Base-by-base conservation (phyloP, 192 early-diverging fungal genomes). In the Coemansia sp. region DNA sequence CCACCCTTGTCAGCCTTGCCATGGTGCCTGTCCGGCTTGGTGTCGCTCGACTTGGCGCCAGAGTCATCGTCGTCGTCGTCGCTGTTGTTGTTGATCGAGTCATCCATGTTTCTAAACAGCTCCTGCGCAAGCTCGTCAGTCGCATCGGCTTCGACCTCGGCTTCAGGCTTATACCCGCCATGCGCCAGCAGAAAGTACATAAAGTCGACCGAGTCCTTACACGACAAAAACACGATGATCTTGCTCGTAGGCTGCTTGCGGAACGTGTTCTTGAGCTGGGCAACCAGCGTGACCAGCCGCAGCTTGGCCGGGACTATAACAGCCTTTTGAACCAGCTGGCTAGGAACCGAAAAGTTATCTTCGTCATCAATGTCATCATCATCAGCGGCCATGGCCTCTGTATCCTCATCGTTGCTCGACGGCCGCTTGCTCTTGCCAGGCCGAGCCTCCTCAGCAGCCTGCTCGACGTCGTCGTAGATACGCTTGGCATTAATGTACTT, bases 201-300 rank as follows among this genome's bases (percentile, higher is more conserved):
- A 79, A 95, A 99, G 84, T 99, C 95, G 28, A 98, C 95, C 3
- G 94, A 86, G 70, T 97, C 97, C 60, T 92, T 92, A 45, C 89
- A 92, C 26, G 94, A 91, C 63, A 96, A 77, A 71, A 99, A 99
- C n/a, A 99, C 88, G 38, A 99, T 90, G n/a, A 92, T 76, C 60
- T 69, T 85, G 66, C 58, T 76, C 42, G 59, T 83, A 5, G 70
- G 65, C 63, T 59, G 56, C 51, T 56, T 37, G 23, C 71, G 63
- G 62, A 80, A 65, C 38, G 83, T 70, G 70, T 85, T 77, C 57
- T 89, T 88, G 34, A 98, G 83, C 61, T 91, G 71, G 14, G 93
- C 88, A 3, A 88, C 80, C 11, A 99, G 77, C 2, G 93, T 90
- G 9, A 97, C 93, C 23, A 99, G 83, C 28, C 95, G 92, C 26